These are phyloP conservation scores for Leptographium radiaticola DNA, from an alignment of 2,329 filamentous ascomycete species.

Conservation along the genomic window DNA sequence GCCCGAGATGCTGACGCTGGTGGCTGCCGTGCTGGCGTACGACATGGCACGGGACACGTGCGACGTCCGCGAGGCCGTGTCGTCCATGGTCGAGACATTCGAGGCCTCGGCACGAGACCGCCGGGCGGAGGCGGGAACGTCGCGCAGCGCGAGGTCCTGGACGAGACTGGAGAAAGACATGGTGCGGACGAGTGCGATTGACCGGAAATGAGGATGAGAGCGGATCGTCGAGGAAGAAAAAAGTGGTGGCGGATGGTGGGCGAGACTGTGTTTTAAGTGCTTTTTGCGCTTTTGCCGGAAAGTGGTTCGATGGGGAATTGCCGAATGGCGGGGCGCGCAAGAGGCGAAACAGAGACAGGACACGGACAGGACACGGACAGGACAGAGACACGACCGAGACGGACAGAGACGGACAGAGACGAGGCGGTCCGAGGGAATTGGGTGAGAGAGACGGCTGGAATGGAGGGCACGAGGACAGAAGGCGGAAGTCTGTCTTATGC, in stretches of 20 bases:
- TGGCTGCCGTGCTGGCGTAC: slow-evolving; percentile 52
- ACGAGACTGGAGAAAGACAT: slow-evolving; percentile 60
- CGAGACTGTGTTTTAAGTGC: too few species aligned
- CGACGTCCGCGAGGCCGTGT: slow-evolving; percentile 44
- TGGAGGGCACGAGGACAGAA: neutral
- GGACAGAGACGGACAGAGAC: neutral
- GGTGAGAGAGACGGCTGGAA: neutral
- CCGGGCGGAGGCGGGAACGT: slow-evolving; percentile 30
- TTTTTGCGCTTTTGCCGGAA: too few species aligned
- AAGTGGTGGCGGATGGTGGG: too few species aligned
- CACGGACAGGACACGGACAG: neutral
- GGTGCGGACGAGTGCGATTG: slow-evolving; percentile 4
- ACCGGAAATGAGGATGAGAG: neutral
- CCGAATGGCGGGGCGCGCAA: too few species aligned
- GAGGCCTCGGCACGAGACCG: slow-evolving; percentile 34
- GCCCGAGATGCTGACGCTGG: slow-evolving; percentile 55
- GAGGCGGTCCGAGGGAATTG: neutral
- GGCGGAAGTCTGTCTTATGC: neutral
- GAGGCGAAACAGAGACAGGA: neutral
- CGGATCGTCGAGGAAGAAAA: neutral
- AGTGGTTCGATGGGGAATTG: too few species aligned
- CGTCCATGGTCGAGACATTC: slow-evolving; percentile 40
- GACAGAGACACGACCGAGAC: neutral
- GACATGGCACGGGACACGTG: slow-evolving; percentile 52
- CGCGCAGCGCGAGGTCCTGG: slow-evolving; percentile 49